phyloP scores from a whole-genome alignment of 352 stramenopile genomes.

The Pythium aquatile region DNA sequence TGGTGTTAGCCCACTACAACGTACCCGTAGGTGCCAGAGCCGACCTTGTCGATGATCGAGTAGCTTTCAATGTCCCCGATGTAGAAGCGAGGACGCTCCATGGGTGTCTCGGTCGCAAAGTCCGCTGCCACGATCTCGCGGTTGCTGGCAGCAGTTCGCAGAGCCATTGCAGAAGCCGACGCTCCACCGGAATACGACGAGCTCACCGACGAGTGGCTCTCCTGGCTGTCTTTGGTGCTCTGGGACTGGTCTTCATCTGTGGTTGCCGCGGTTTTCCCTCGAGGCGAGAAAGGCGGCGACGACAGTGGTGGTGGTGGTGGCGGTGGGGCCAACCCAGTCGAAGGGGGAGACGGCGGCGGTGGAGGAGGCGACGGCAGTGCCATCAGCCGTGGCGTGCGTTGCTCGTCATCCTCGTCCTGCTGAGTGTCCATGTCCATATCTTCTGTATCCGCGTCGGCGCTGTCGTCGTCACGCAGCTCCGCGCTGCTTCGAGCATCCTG shows the following conservation, averaged over 20 bases:
- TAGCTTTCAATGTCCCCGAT: constrained; percentile 86
- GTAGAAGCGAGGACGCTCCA: constrained; percentile 66
- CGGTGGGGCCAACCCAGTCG: constrained; percentile 26
- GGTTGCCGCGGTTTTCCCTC: constrained; percentile 19
- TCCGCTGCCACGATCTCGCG: constrained; percentile 66
- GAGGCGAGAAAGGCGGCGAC: constrained; percentile 59
- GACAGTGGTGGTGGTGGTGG: constrained; percentile 57
- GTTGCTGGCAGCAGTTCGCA: constrained; percentile 69
- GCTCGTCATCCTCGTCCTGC: constrained; percentile 32
- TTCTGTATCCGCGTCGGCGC: constrained; percentile 25
- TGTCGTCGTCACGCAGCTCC: constrained; percentile 21
- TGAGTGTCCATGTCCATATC: constrained; percentile 17
- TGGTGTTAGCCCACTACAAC: constrained; percentile 10
- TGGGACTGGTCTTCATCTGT: constrained; percentile 24
- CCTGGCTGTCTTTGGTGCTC: constrained; percentile 20
- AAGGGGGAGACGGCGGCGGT: constrained; percentile 38
- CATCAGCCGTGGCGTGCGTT: constrained; percentile 14
- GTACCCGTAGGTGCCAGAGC: constrained; percentile 83
- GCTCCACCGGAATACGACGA: constrained; percentile 17
- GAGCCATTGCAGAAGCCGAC: constrained; percentile 61
- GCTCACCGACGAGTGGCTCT: constrained; percentile 16
- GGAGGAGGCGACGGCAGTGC: constrained; percentile 36
- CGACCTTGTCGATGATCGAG: constrained; percentile 88
- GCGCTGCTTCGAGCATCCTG: constrained; percentile 16
- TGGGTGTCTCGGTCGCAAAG: constrained; percentile 30